Evolutionary conservation across 139 green algal species (phyloP).

Genomic region (Gonium pectorale): DNA sequence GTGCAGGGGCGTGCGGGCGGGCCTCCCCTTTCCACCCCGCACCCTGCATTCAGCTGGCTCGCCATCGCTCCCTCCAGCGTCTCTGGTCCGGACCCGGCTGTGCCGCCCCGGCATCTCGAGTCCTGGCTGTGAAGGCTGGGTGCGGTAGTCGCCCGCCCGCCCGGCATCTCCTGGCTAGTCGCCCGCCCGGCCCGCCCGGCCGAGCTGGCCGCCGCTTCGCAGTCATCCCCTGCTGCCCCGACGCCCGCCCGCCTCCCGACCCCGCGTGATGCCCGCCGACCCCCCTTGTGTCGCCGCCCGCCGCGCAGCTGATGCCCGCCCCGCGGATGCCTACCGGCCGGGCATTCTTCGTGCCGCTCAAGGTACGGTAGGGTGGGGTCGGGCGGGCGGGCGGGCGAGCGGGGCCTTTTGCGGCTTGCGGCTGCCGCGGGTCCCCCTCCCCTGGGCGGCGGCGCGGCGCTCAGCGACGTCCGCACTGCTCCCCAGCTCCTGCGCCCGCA

Average conservation of each 20-base stretch:
- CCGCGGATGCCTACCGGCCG: not conserved
- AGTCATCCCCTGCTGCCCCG: not conserved
- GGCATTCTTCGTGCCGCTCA: conserved; percentile 41
- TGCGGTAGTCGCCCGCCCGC: no score
- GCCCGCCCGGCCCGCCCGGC: no score
- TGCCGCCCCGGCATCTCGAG: no score
- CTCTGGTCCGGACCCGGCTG: no score
- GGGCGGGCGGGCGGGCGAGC: not conserved
- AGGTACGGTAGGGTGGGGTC: not conserved
- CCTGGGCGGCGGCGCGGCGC: no score
- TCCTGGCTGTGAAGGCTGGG: not conserved
- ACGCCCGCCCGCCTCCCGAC: not conserved
- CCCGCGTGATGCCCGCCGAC: not conserved
- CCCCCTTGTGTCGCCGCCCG: not conserved
- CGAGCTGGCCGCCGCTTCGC: not conserved
- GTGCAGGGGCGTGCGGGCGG: no score
- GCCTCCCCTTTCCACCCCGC: no score
- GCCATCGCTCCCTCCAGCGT: no score
- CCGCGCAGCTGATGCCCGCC: conserved; percentile 2
- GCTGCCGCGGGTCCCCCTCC: not conserved
- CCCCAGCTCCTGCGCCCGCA: not conserved
- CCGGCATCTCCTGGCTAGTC: no score
- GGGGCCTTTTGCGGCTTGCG: not conserved
- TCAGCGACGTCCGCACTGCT: no score
- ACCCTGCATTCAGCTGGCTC: no score